Conservation (phyloP, 1,139 yeast species). For the Pichia sp. region DNA sequence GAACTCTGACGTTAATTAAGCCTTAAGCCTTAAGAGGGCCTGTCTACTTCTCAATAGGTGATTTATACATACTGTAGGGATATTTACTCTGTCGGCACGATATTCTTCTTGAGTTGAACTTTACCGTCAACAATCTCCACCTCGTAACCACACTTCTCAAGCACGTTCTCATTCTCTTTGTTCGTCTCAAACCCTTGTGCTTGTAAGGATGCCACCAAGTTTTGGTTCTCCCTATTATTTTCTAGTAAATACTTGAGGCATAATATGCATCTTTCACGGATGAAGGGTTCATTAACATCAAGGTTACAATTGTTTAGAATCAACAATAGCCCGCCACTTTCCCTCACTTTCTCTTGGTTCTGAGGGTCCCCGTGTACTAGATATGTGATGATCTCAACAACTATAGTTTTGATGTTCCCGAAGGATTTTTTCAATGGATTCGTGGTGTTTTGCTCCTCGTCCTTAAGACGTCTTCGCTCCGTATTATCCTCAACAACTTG, state of each 20-base stretch:
- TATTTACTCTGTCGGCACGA: too few relatives aligned
- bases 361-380: slow-evolving; percentile 43
- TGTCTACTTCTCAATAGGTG: too few relatives aligned
- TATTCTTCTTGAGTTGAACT: slow-evolving; percentile 32
- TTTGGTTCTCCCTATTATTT: slow-evolving; percentile 62
- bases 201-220: slow-evolving; percentile 58
- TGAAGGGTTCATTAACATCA: slow-evolving; percentile 82
- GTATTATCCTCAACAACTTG: slow-evolving; percentile 44
- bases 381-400: slow-evolving; percentile 55
- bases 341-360: slow-evolving; percentile 63
- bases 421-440: slow-evolving; percentile 26
- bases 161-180: slow-evolving; percentile 33
- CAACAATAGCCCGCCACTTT: slow-evolving; percentile 59
- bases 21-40: too few relatives aligned
- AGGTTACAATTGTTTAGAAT: slow-evolving; percentile 76
- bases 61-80: too few relatives aligned
- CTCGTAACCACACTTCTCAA: slow-evolving; percentile 54
- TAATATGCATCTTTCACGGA: slow-evolving; percentile 77
- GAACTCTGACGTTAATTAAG: too few relatives aligned
- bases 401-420: slow-evolving; percentile 53
- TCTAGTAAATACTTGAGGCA: slow-evolving; percentile 65
- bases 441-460: slow-evolving; percentile 9
- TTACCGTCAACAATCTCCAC: slow-evolving; percentile 51
- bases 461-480: slow-evolving; percentile 30
- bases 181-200: slow-evolving; percentile 47